Evolutionary conservation across 2,329 filamentous ascomycete species (phyloP), one percentile per base, ranked within the genome.

Genomic region (Colletotrichum sidae): DNA sequence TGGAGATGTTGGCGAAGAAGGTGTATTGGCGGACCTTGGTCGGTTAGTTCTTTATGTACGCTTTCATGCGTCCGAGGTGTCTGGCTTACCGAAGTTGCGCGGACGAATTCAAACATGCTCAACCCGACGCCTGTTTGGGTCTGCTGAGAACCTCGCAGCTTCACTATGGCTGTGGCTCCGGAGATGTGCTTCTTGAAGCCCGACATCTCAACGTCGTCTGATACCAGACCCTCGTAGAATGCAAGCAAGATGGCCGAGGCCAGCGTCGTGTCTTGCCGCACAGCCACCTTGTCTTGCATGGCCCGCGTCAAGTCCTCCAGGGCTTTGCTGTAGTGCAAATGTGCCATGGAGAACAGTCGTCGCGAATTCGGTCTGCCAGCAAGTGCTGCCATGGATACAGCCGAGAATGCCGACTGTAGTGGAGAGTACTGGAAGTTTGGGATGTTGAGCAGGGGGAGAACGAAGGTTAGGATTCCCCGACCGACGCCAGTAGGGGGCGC

Each of bases 81-180:
- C 15, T 7, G 39, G 61, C 69, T 34, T 69, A 71, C 70, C 47
- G 68, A 67, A 38, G 70, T 65, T 6, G 68, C 68, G 9, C 70
- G 65, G n/a, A 72, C 70, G 3, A 72, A 69, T 42, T 72, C 69
- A 33, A 72, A 72, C 69, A 72, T 72, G 34, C 69, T 70, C 17
- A 72, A 44, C 1, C 70, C 68, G 13, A 70, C 68, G 1, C 60
- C 56, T 0, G 70, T 67, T 2, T 60, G 41, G 8, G 69, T 64
- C 5, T 70, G 55, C 8, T 67, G 53, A 13, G 67, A 55, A 5
- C 68, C 68, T 7, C 70, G 67, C 4, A 69, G 54, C 12, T 68
- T 69, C 33, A 72, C 58, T 4, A 72, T 69, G 8, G 69, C 68
- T 9, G 69, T 71, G 2, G 70, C 68, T 13, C 69, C 69, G 8